A percentile compares a stretch with the other conserved stretches of the same genome.
phyloP scores from a whole-genome alignment of 805 yeast species.

The Teunomyces kruisii region DNA sequence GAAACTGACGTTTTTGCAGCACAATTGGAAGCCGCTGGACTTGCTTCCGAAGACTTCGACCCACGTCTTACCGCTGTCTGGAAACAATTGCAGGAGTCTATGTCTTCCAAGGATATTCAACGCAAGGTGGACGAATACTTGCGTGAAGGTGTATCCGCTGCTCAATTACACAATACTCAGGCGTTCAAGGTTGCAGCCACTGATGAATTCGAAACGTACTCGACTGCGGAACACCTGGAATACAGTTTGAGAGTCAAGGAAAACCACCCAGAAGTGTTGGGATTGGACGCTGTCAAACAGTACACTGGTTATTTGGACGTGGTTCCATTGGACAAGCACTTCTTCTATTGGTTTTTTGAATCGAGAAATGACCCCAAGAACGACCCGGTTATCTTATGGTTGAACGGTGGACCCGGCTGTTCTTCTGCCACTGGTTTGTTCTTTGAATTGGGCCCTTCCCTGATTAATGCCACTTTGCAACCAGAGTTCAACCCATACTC shows the following conservation, averaged over 20 bases:
- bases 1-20: neutral
- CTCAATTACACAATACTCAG: neutral
- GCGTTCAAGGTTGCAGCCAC: conserved; percentile 1
- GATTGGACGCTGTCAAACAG: conserved; percentile 80
- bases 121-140: conserved; percentile 9
- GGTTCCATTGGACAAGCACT: conserved; percentile 78
- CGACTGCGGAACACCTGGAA: conserved; percentile 22
- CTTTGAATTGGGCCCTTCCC: conserved; percentile 89
- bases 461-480: conserved; percentile 61
- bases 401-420: conserved; percentile 97
- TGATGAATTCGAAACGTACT: conserved; percentile 10
- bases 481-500: conserved; percentile 78
- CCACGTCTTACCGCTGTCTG: conserved; percentile 10
- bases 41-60: neutral
- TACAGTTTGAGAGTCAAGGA: conserved; percentile 60
- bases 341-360: conserved; percentile 93
- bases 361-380: conserved; percentile 81
- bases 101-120: conserved; percentile 8
- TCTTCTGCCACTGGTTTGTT: conserved; percentile 87
- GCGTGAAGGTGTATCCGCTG: neutral
- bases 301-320: conserved; percentile 85
- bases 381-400: conserved; percentile 89
- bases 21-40: neutral
- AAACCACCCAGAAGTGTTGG: conserved; percentile 60
- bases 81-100: conserved; percentile 12